Evolutionary conservation across 1,284 basidiomycete genomes (phyloP), one percentile per base, ranked within the genome.

Genomic region (Microbotryomycetes sp.): DNA sequence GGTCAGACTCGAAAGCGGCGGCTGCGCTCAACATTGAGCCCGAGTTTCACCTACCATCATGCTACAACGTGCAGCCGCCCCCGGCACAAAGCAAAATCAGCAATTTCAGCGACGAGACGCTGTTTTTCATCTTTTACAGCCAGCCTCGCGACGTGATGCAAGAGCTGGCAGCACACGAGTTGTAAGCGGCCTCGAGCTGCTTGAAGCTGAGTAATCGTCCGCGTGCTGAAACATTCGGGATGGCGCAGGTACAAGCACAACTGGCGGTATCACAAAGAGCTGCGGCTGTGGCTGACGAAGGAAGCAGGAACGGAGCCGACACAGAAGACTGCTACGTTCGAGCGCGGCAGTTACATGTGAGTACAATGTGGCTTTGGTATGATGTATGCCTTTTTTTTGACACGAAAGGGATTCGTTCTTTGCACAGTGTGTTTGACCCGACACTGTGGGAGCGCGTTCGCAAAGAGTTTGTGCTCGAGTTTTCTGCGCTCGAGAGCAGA

Each of bases 91-190:
- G 78, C 68, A 98, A 97, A 79, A 87, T 89, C 30, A 81, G 82
- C 9, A 86, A 87, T 65, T 97, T 98, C 76, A 88, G 87, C 73
- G 94, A 98, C 76, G 94, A 98, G 79, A 97, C 94, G 28, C 78
- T 98, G 45, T 97, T 98, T 78, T 97, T 91, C 82, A 94, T 97
- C 84, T 98, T 98, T 80, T 98, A 98, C 79, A 87, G 90, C 62
- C 87, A 85, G 75, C 91, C 94, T 59, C 81, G 91, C 72, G 94
- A 98, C 77, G 85, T 88, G 30, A 79, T 97, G 66, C 94, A 98
- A 76, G 92, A 97, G 77, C 84, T 93, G 52, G 94, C 94, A 15
- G 91, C 92, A 48, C 88, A 91, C 75, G 94, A 97, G 80, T 81
- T 98, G 87, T 93, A 76, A 75, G 88, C 58, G 54, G 52, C 45